Base-by-base conservation (phyloP, 106 monocot species). In the Triglochin maritima region DNA sequence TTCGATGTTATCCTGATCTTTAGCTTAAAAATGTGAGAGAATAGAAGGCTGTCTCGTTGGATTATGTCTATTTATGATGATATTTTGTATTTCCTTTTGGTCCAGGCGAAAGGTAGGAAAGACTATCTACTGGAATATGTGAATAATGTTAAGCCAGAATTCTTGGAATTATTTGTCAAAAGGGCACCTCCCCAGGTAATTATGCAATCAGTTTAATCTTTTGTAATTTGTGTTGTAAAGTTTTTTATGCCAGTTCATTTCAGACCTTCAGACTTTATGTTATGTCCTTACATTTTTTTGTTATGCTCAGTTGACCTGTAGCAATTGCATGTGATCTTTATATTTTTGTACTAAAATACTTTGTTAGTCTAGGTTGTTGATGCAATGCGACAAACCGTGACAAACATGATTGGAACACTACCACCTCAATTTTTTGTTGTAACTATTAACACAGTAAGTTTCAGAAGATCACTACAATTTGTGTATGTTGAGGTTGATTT, bases 351-450 rank as follows among this genome's bases (percentile, higher is more conserved):
- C 50, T 65, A 15, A 12, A 63, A 46, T 42, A 56, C 8, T 55
- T 68, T 72, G 9, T 56, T 72, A 29, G 41, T 76, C 56, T 13
- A 95, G 95, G 84, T 96, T 71, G 90, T 96, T 63, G 95, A 91
- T 72, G 95, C 95, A 76, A 96, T 96, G 90, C 95, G 95, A 11
- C 88, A 90, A 62, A 96, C 95, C 44, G 86, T 96, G 59, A 79
- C 90, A 59, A 96, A 88, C 70, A 96, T 96, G 92, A 87, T 92
- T 50, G 92, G 92, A 59, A 85, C 87, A 47, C 85, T 92, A 16
- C 92, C 92, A 15, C 95, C 90, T 52, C 95, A 96, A 62, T 95
- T 96, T 78, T 96, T 96, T 77, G 81, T 90, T 10, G 71, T 96
- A 69, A 96, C 90, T 61, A 81, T 91, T 46, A 82, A 81, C 9